Evolutionary conservation across 176 grass and related monocot species (phyloP), one percentile per base, ranked within the genome.

Genomic region (Alloteropsis semialata): DNA sequence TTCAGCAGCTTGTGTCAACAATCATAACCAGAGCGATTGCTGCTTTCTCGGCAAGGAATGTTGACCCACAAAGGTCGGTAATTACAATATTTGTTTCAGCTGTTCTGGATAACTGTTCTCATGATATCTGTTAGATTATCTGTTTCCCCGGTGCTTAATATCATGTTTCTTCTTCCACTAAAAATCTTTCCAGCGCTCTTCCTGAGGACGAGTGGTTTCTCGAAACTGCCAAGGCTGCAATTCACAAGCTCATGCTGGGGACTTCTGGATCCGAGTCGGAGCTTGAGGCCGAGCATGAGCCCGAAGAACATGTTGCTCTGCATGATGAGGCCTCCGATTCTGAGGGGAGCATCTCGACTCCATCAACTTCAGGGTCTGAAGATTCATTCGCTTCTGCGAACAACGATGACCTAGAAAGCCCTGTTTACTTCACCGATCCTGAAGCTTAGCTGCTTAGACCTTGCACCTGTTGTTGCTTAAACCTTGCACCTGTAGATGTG

Each of bases 341-440:
- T 38, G 92, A 95, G 13, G 92, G 91, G 77, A 95, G 84, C 53
- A 84, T 64, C 53, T 80, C 69, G 19, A 82, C 50, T 29, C 68
- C 68, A 8, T 86, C 90, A 4, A 77, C 65, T 8, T 49, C 72
- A 36, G 91, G 88, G 16, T 93, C 92, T 30, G 87, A 85, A 61
- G 96, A 98, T 44, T 93, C 96, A 11, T 96, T 98, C 88, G 93
- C 96, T 79, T 98, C 96, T 63, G 96, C 96, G 68, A 95, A 92
- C 45, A 93, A 90, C 27, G 91, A 92, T 54, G 96, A 93, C 30
- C 90, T 91, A 6, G 96, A 99, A 68, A 96, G 83, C 51, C 91
- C 96, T 57, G 63, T 88, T 66, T 93, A 98, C 86, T 96, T 92
- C 82, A 96, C 89, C 30, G 91, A 96, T 50, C 92, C 93, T 27